phyloP scores from a whole-genome alignment of 305 asterid genomes.

The Fraxinus angustifolia region DNA sequence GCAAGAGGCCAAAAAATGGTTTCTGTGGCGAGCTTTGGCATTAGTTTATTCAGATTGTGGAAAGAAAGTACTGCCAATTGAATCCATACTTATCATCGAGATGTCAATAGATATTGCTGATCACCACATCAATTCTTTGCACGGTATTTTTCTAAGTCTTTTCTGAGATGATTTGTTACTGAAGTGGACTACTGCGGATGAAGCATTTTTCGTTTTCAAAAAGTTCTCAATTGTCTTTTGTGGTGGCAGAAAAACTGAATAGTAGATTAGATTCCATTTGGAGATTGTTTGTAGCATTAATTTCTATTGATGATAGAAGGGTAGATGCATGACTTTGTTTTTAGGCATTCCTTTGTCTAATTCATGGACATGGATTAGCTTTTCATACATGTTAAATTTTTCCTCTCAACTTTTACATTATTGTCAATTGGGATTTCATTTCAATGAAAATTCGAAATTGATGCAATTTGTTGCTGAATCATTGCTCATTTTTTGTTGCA shows the following conservation, averaged over 20 bases:
- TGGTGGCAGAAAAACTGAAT: background rate
- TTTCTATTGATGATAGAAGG: background rate
- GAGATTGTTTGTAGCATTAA: background rate
- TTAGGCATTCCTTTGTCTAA: background rate
- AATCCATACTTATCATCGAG: constrained; percentile 8
- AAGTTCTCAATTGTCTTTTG: background rate
- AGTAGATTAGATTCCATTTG: background rate
- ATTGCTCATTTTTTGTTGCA: background rate
- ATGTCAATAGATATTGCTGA: background rate
- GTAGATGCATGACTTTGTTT: background rate
- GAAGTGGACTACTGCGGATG: constrained; percentile 5
- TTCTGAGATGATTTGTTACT: constrained; percentile 27
- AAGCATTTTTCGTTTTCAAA: background rate
- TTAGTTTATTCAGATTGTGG: constrained; percentile 22
- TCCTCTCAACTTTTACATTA: background rate
- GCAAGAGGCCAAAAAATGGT: constrained; percentile 70
- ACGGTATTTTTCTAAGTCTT: constrained; percentile 35
- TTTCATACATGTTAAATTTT: background rate
- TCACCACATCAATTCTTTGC: constrained; percentile 19
- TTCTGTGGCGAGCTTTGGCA: constrained; percentile 65
- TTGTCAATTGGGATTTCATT: background rate
- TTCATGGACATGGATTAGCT: background rate
- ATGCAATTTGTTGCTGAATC: background rate
- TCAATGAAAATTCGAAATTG: background rate
- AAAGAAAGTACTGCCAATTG: background rate